Evolutionary conservation across 2,329 filamentous ascomycete genomes (phyloP).

Genomic region (Epichloe bromicola): DNA sequence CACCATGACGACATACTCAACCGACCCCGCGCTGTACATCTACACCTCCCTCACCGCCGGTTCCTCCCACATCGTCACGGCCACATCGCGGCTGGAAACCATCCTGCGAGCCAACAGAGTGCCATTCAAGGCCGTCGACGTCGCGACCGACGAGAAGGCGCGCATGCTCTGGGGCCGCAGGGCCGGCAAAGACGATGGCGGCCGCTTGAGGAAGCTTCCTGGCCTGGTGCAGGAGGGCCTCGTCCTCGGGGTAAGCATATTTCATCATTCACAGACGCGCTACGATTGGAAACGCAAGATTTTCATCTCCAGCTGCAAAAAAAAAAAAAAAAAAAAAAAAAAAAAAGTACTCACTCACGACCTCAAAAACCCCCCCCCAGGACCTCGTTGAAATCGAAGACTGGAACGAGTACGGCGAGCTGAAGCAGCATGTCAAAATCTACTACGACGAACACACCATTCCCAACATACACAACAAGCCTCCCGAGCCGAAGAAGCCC

Average conservation of each 20-base stretch:
- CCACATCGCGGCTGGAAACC: slow-evolving; percentile 87
- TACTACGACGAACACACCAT: slow-evolving; percentile 51
- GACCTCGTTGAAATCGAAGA: slow-evolving; percentile 92
- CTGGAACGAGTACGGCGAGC: slow-evolving; percentile 97
- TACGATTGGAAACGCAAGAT: too few species aligned
- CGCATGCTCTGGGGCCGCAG: slow-evolving; percentile 80
- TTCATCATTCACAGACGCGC: too few species aligned
- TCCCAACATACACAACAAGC: slow-evolving; percentile 39
- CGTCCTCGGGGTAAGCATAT: slow-evolving; percentile 65
- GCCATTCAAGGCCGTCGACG: slow-evolving; percentile 83
- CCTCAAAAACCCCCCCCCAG: slow-evolving; percentile 28
- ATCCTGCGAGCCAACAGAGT: slow-evolving; percentile 92
- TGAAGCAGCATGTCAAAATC: slow-evolving; percentile 71
- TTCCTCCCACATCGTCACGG: slow-evolving; percentile 91
- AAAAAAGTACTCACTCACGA: neutral
- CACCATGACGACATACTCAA: slow-evolving; percentile 33
- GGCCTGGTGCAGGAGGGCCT: slow-evolving; percentile 77
- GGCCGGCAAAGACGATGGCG: slow-evolving; percentile 54
- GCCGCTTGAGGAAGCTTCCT: slow-evolving; percentile 64
- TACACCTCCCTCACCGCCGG: slow-evolving; percentile 94
- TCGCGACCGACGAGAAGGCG: slow-evolving; percentile 79
- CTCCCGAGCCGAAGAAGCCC: slow-evolving; percentile 26
- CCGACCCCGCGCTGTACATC: slow-evolving; percentile 70
- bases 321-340: too few species aligned
- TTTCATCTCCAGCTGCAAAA: too few species aligned